Percentiles rank a stretch among this genome's conserved stretches.
Conservation (phyloP, 139 green algal genomes). For the Auxenochlorella pyrenoidosa region DNA sequence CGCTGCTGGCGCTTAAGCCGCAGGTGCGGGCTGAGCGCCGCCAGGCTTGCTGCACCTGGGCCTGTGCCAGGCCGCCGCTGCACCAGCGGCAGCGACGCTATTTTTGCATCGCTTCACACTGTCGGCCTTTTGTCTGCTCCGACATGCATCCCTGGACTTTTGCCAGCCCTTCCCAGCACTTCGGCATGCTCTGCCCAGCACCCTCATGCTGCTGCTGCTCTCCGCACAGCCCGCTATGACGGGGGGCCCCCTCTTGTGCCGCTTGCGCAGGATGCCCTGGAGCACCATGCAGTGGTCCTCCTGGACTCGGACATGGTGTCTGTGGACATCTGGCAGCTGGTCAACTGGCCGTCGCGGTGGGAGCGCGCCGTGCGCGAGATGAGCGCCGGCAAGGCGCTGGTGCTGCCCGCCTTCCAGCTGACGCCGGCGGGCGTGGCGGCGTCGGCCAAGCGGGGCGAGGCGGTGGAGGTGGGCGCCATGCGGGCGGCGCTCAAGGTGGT, state of each 20-base stretch:
- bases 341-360: constrained; percentile 16
- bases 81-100: too few relatives aligned
- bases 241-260: neutral
- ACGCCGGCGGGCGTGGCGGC: constrained; percentile 15
- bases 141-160: too few relatives aligned
- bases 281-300: neutral
- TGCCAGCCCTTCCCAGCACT: neutral
- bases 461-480: neutral
- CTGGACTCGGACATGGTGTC: constrained; percentile 24
- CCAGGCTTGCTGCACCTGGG: too few relatives aligned
- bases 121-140: too few relatives aligned
- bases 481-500: neutral
- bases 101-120: too few relatives aligned
- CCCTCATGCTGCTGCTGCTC: neutral
- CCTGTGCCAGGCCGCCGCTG: too few relatives aligned
- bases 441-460: neutral
- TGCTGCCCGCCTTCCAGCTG: constrained; percentile 28
- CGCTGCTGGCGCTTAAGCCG: constrained; percentile 12
- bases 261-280: neutral
- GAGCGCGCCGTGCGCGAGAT: neutral
- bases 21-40: neutral
- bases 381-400: neutral
- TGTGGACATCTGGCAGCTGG: constrained; percentile 31
- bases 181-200: neutral
- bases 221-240: neutral